Percentiles rank a stretch among this genome's conserved stretches.
Conservation (phyloP, 106 monocot species). For the Alisma plantagoaquatica region DNA sequence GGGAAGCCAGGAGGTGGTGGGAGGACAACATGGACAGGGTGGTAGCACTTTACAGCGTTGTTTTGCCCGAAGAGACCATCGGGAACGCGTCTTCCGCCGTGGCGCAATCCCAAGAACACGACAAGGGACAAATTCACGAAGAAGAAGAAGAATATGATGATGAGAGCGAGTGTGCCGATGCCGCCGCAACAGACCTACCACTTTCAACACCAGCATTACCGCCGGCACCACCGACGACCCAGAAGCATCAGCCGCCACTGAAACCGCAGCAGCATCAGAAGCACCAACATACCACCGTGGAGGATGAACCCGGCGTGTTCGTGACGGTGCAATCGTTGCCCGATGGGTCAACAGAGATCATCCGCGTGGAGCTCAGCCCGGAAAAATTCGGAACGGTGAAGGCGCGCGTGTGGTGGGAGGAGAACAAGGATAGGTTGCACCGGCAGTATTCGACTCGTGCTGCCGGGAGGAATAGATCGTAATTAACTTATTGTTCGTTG, state of each 20-base stretch:
- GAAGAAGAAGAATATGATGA: neutral
- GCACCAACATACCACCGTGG: constrained; percentile 33
- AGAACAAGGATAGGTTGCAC: constrained; percentile 71
- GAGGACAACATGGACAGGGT: constrained; percentile 77
- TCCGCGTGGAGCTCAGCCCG: constrained; percentile 75
- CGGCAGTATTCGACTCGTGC: too few relatives aligned
- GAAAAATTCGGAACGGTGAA: constrained; percentile 86
- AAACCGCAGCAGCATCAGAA: constrained; percentile 1
- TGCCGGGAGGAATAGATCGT: too few relatives aligned
- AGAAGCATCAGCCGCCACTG: neutral
- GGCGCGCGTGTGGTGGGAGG: constrained; percentile 88
- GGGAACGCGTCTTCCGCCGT: constrained; percentile 8
- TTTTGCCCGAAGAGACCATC: constrained; percentile 6
- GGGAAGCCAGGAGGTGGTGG: constrained; percentile 97
- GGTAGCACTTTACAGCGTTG: constrained; percentile 85
- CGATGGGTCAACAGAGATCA: constrained; percentile 67
- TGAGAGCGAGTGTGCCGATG: neutral
- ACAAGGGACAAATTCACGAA: neutral
- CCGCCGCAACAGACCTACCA: neutral
- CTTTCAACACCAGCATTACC: neutral
- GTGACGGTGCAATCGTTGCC: constrained; percentile 60
- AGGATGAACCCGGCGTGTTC: constrained; percentile 83
- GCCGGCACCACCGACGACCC: neutral
- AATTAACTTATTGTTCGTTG: too few relatives aligned
- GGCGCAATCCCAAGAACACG: constrained; percentile 19